Evolutionary conservation across 2,329 filamentous ascomycete species (phyloP).

Genomic region (Pleurostoma richardsiae): DNA sequence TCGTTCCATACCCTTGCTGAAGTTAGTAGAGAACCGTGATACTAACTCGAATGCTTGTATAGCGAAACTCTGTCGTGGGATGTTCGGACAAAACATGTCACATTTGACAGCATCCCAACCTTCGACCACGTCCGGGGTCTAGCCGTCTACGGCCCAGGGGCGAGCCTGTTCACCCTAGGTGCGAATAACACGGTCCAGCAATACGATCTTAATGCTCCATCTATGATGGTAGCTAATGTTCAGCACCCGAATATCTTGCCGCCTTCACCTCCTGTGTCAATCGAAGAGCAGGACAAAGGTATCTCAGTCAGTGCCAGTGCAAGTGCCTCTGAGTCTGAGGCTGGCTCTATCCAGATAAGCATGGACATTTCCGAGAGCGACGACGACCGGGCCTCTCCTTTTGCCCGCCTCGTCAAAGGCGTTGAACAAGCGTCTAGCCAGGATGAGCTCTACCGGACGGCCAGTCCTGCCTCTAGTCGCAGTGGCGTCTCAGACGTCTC

Average conservation of each 20-base stretch:
- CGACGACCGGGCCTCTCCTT: slow-evolving; percentile 69
- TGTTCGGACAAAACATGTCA: slow-evolving; percentile 95
- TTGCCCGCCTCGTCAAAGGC: slow-evolving; percentile 70
- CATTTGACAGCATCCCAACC: slow-evolving; percentile 82
- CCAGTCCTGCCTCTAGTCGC: slow-evolving; percentile 61
- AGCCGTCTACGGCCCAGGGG: slow-evolving; percentile 82
- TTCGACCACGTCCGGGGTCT: slow-evolving; percentile 76
- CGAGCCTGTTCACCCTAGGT: slow-evolving; percentile 87
- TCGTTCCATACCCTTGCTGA: neutral
- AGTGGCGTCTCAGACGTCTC: slow-evolving; percentile 57
- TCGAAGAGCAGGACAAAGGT: slow-evolving; percentile 62
- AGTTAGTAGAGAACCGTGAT: neutral
- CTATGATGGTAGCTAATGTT: slow-evolving; percentile 77
- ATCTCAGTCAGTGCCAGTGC: slow-evolving; percentile 26
- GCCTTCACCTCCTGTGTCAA: slow-evolving; percentile 76
- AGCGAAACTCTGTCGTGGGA: slow-evolving; percentile 95
- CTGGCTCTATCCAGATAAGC: slow-evolving; percentile 50
- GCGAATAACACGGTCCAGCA: slow-evolving; percentile 88
- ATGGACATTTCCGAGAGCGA: slow-evolving; percentile 67
- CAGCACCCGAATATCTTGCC: slow-evolving; percentile 77
- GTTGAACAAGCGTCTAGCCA: slow-evolving; percentile 57
- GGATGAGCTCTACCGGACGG: slow-evolving; percentile 55
- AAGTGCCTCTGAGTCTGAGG: slow-evolving; percentile 49
- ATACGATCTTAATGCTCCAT: slow-evolving; percentile 83
- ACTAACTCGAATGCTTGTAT: slow-evolving; percentile 7